Evolutionary conservation across 352 stramenopile species (phyloP), one percentile per base, ranked within the genome.

Genomic region (Albugo candida): DNA sequence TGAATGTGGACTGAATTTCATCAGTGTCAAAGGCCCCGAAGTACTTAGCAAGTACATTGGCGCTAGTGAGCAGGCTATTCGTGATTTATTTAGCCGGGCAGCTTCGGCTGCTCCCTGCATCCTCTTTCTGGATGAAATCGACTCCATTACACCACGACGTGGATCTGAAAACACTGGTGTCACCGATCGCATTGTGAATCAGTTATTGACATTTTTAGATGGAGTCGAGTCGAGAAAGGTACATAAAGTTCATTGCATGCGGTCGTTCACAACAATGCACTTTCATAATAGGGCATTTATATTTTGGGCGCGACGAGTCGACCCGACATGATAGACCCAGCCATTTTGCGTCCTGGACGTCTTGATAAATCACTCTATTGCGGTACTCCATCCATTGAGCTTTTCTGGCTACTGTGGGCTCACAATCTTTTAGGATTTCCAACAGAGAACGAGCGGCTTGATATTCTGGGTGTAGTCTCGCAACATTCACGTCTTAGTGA

Each of bases 161-260:
- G 93, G 92, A 35, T 74, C 75, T 12, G 77, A 97, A 54, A 87
- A 95, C 57, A 97, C 86, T 8, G 91, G 93, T 21, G 92, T 98
- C 27, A 98, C 92, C 0, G 93, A 98, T 58, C 71, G 95, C 17
- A 84, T 99, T 20, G 93, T 99, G 41, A 98, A 98, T 57, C 95
- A 99, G 51, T 65, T 99, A 41, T 76, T 98, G 0, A 99, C 94
- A 0, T 97, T 97, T 55, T 59, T 99, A 41, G 94, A 98, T 67
- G 93, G 94, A 36, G 92, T 98, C 12, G 94, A 98, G 64, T 67
- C 62, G 0, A 57, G 80, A 49, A 81, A 82, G 63, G 83, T 86
- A 48, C 38, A 45, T 36, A 41, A 41, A 11, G 4, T 4, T 52
- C 27, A 5, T 17, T 41, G 19, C 16, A 18, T n/a, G 11, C 16